phyloP scores from a whole-genome alignment of 176 grass and related monocot genomes.

The Eragrostis curvula region DNA sequence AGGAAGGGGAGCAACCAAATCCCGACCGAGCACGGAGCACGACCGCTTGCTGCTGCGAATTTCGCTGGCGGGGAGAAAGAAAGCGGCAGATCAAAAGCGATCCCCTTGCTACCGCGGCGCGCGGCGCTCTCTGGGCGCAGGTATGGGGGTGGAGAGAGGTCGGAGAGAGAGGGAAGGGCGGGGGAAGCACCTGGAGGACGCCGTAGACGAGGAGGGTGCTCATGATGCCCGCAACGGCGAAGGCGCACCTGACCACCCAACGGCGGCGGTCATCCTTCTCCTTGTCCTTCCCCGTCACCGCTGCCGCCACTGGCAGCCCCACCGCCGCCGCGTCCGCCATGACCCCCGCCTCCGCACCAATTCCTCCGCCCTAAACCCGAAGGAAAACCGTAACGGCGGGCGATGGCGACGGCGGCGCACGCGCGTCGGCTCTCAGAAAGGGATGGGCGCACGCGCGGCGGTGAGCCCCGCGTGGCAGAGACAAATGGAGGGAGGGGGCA shows the following conservation, averaged over 20 bases:
- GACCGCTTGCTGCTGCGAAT: neutral
- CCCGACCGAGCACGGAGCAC: neutral
- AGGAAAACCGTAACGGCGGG: neutral
- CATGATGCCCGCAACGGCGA: slow-evolving; percentile 88
- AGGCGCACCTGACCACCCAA: slow-evolving; percentile 50
- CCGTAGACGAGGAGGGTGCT: slow-evolving; percentile 91
- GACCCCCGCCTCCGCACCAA: neutral
- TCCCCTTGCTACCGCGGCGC: neutral
- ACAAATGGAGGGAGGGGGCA: neutral
- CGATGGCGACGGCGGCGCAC: neutral
- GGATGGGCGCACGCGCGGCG: too few relatives aligned
- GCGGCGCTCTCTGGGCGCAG: neutral
- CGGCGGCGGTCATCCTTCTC: slow-evolving; percentile 53
- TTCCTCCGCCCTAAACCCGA: neutral
- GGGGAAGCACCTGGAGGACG: slow-evolving; percentile 69
- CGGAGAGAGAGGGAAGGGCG: neutral
- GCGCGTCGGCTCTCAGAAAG: too few relatives aligned
- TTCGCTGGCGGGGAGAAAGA: neutral
- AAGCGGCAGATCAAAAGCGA: neutral
- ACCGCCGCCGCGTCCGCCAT: slow-evolving; percentile 49
- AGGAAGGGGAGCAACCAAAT: neutral
- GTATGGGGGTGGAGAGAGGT: neutral
- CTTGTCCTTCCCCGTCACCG: slow-evolving; percentile 18
- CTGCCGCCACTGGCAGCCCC: slow-evolving; percentile 8
- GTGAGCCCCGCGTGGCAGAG: neutral